Conservation (phyloP, 169 alveolate genomes). For the Plasmodium chabaudi region DNA sequence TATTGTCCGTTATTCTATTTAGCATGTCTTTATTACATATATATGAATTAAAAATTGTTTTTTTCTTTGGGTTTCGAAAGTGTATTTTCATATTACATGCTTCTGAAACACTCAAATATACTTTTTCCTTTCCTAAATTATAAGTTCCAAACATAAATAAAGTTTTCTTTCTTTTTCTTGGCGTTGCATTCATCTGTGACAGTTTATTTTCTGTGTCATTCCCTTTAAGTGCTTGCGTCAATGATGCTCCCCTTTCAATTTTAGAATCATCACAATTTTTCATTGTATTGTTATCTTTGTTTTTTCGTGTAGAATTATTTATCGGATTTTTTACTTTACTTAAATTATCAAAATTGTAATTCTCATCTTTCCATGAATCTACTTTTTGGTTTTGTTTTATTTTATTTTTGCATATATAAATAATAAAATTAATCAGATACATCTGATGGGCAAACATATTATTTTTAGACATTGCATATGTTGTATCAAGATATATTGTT, state of each 20-base stretch:
- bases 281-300: neutral
- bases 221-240: too few relatives aligned
- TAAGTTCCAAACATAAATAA: constrained; percentile 75
- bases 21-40: constrained; percentile 34
- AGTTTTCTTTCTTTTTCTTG: constrained; percentile 19
- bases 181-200: neutral
- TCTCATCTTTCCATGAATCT: neutral
- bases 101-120: constrained; percentile 69
- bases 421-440: constrained; percentile 59
- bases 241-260: neutral
- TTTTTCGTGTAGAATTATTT: neutral
- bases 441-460: constrained; percentile 67
- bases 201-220: neutral
- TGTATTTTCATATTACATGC: constrained; percentile 72
- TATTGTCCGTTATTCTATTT: constrained; percentile 60
- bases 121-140: constrained; percentile 70
- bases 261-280: neutral
- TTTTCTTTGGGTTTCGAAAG: constrained; percentile 41
- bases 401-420: constrained; percentile 59
- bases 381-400: neutral
- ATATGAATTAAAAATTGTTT: constrained; percentile 36
- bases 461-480: constrained; percentile 69
- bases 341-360: neutral
- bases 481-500: constrained; percentile 74
- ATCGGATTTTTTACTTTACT: neutral